Evolutionary conservation across 1,139 yeast genomes (phyloP).

Genomic region (Spathaspora sp.): DNA sequence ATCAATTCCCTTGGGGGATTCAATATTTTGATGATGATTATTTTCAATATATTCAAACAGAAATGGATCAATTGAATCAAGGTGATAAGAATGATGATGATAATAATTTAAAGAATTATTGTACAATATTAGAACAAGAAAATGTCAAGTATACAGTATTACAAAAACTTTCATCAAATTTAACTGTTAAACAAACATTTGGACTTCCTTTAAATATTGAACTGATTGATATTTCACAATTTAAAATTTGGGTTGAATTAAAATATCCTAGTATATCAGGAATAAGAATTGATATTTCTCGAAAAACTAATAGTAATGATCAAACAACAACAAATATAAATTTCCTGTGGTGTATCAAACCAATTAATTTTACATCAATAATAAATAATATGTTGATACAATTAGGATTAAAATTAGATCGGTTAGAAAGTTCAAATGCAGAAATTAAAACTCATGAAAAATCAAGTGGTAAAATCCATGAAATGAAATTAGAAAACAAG

Average conservation of each 20-base stretch:
- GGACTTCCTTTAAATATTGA: slow-evolving; percentile 30
- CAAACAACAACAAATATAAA: slow-evolving; percentile 5
- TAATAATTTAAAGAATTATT: slow-evolving; percentile 13
- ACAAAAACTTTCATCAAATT: slow-evolving; percentile 25
- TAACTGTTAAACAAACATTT: slow-evolving; percentile 22
- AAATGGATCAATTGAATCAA: slow-evolving; percentile 15
- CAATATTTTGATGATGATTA: slow-evolving; percentile 27
- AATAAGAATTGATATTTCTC: slow-evolving; percentile 20
- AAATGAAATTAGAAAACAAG: slow-evolving; percentile 16
- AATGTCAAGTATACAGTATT: slow-evolving; percentile 30
- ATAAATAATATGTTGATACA: slow-evolving; percentile 22
- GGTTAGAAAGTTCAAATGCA: slow-evolving; percentile 22
- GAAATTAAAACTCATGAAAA: slow-evolving; percentile 23
- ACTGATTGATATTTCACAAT: slow-evolving; percentile 11
- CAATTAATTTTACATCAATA: slow-evolving; percentile 22
- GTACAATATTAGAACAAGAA: slow-evolving; percentile 17
- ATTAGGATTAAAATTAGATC: slow-evolving; percentile 26
- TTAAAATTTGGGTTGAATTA: slow-evolving; percentile 33
- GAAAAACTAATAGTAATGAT: slow-evolving; percentile 3
- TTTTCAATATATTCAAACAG: slow-evolving; percentile 15
- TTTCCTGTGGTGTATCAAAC: slow-evolving; percentile 28
- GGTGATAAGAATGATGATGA: not conserved
- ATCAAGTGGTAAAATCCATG: slow-evolving; percentile 26
- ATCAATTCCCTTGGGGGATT: slow-evolving; percentile 25
- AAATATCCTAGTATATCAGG: slow-evolving; percentile 33